Evolutionary conservation across 768 basidiomycete species (phyloP), one percentile per base, ranked within the genome.

Genomic region (Pleurotus tuber-regium): DNA sequence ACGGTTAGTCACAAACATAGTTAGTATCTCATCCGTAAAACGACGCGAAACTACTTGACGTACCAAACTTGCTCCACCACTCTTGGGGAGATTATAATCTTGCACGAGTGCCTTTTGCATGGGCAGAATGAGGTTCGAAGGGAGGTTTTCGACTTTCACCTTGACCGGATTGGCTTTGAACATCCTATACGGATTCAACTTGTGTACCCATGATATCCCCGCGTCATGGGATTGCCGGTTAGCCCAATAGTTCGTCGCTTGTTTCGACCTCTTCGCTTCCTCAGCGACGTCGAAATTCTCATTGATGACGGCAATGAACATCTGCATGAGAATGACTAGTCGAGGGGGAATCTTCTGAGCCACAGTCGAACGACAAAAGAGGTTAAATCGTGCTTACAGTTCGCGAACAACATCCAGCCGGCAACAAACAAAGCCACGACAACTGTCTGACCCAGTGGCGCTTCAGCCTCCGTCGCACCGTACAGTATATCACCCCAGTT

Each of bases 251-350:
- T 82, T 78, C 4, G 82, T 80, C 4, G 87, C 83, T 66, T 97
- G 96, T 55, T 87, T 78, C 12, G 79, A 78, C 47, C 86, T 83
- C 72, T 98, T 98, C 23, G 84, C 79, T 63, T 95, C 92, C 61
- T 98, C 96, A 0, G 92, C 92, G 4, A 97, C 83, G 19, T 86
- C 77, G 60, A 98, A 98, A 67, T 95, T 96, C 74, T 95, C 93
- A 61, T 94, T 91, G 75, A 97, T 93, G 39, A 96, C 93, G 28
- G 96, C 96, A 61, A 98, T 91, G 72, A 98, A 97, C 86, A 98
- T 88, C 63, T 96, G 93, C 43, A 96, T 66, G 7, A 96, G 77
- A 60, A 96, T 91, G 74, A 92, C 94, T 95, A 48, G 5, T 8
- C n/a, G n/a, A n/a, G n/a, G n/a, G n/a, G n/a, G n/a, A n/a, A n/a